Conservation (phyloP, 495 filamentous ascomycete species). For the Glarea lozoyensis region DNA sequence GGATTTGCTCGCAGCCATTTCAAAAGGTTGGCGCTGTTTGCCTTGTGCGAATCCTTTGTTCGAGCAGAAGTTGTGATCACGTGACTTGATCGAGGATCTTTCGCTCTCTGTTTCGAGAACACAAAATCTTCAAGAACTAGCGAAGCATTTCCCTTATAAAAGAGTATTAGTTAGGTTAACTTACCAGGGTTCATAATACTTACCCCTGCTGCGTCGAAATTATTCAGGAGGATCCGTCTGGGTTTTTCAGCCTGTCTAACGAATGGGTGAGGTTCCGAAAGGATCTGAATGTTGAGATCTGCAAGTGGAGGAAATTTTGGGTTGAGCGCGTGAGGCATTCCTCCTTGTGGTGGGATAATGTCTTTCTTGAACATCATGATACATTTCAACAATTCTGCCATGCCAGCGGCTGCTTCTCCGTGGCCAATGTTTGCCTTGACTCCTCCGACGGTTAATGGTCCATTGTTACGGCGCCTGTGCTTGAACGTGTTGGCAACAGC, state of each 20-base stretch:
- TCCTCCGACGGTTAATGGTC: constrained; percentile 70
- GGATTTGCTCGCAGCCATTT: constrained; percentile 20
- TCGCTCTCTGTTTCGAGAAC: constrained; percentile 16
- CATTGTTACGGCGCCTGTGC: constrained; percentile 49
- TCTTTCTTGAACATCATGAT: constrained; percentile 71
- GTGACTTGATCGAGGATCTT: constrained; percentile 41
- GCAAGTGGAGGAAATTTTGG: constrained; percentile 67
- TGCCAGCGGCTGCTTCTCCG: constrained; percentile 77
- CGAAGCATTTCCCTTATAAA: constrained; percentile 56
- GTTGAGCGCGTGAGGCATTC: constrained; percentile 75
- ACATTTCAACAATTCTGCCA: constrained; percentile 55
- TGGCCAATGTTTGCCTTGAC: constrained; percentile 87
- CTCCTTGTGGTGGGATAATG: constrained; percentile 46
- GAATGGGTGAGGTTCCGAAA: constrained; percentile 38
- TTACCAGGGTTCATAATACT: too few species aligned
- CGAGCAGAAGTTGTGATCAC: constrained; percentile 51
- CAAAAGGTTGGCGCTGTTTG: constrained; percentile 38
- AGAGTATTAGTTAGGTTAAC: too few species aligned
- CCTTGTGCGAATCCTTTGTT: constrained; percentile 40
- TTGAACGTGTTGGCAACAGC: constrained; percentile 75
- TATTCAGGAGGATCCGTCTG: constrained; percentile 40
- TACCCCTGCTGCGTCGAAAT: constrained; percentile 44
- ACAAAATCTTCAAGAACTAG: constrained; percentile 50
- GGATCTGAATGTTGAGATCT: constrained; percentile 65
- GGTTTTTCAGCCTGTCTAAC: neutral